Evolutionary conservation across 805 yeast genomes (phyloP), one percentile per base, ranked within the genome.

Genomic region (Hanseniaspora taiwanica): DNA sequence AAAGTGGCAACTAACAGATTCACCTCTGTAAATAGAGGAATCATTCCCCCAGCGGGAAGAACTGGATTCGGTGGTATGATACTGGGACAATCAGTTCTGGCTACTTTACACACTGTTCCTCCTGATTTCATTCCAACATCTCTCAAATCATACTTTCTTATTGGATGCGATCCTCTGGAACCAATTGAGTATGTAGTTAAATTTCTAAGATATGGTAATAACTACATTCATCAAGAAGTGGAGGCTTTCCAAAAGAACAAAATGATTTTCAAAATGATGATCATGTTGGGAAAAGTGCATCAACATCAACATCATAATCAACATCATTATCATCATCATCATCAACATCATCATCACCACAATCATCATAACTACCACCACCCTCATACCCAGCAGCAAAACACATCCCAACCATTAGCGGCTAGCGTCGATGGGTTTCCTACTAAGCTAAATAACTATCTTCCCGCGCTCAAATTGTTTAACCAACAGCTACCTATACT

Each of bases 41-140:
- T 40, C 3, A 64, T 71, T 3, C 76, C 76, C 2, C 62, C 60
- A 5, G 69, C 73, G 0, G 79, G 81, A 2, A 60, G 78, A 35
- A 84, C 83, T 2, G 72, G 78, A 0, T 79, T 78, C 59, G 86
- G 86, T 2, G 86, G 87, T 8, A 74, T 77, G 16, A 59, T 74
- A 34, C 74, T 76, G 14, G 81, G 82, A 0, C 86, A 79, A 48
- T 63, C 84, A 2, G 56, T 78, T 3, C 54, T 70, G 43, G 83
- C 82, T 5, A 76, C 80, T 2, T 60, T 77, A 25, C 63, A 67
- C 37, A 69, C 75, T 6, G 63, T 74, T 5, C 65, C 68, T n/a
- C 53, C 47, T 2, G 48, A 55, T 17, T 71, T 70, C 56, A 60
- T 60, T 21, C 85, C 86, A 1, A 66, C 71, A 25, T 71, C 83